phyloP scores from a whole-genome alignment of 2,329 filamentous ascomycete genomes.

The Fusarium miscanthi region DNA sequence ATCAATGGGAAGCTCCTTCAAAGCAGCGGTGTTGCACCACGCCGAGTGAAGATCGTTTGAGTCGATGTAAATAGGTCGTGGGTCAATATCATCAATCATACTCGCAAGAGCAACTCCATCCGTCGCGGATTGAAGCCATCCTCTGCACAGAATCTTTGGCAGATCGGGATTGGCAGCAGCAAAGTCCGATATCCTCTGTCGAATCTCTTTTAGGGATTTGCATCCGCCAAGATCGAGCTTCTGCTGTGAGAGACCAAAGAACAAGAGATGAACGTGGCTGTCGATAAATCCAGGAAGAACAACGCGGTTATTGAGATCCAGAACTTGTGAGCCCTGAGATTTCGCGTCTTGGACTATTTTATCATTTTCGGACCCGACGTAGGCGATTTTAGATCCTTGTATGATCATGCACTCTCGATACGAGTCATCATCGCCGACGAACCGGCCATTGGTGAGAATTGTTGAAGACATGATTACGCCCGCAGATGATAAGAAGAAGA shows the following conservation, averaged over 20 bases:
- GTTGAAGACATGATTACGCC: background rate
- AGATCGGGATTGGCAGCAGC: slow-evolving; percentile 55
- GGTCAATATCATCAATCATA: slow-evolving; percentile 59
- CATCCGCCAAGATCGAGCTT: slow-evolving; percentile 58
- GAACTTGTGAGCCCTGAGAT: slow-evolving; percentile 5
- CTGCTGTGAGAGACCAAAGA: slow-evolving; percentile 60
- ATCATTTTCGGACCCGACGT: slow-evolving; percentile 8
- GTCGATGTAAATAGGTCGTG: slow-evolving; percentile 62
- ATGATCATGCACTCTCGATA: slow-evolving; percentile 18
- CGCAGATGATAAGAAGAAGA: fast-evolving
- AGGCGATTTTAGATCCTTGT: slow-evolving; percentile 6
- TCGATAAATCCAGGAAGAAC: slow-evolving; percentile 64
- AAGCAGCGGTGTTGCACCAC: slow-evolving; percentile 62
- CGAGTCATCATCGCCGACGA: background rate
- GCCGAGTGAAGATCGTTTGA: slow-evolving; percentile 62
- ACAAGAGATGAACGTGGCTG: slow-evolving; percentile 63
- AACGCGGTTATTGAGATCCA: slow-evolving; percentile 47
- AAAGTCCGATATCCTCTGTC: slow-evolving; percentile 53
- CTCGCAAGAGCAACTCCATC: slow-evolving; percentile 51
- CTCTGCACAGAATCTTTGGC: slow-evolving; percentile 58
- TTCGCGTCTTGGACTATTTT: slow-evolving; percentile 6
- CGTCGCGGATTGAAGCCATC: slow-evolving; percentile 60
- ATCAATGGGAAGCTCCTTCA: slow-evolving; percentile 57
- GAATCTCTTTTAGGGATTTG: slow-evolving; percentile 57
- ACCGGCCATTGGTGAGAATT: background rate